Evolutionary conservation across 2,329 filamentous ascomycete species (phyloP).

Genomic region (Fusarium cyanostomum): DNA sequence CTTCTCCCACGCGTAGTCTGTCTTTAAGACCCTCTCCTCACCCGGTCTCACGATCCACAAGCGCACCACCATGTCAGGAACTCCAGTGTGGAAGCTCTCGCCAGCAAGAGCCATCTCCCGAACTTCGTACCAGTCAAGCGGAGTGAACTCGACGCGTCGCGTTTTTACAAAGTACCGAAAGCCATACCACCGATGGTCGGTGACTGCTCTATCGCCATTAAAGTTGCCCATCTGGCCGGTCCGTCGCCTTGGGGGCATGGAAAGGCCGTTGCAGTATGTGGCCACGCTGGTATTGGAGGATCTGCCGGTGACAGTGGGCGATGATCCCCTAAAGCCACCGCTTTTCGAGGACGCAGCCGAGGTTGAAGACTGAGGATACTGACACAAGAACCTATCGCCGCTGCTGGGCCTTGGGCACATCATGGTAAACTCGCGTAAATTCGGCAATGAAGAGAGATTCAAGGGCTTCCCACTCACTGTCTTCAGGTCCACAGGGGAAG

Average conservation of each 20-base stretch:
- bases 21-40: neutral
- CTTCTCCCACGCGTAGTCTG: conserved; percentile 18
- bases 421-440: conserved; percentile 26
- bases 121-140: conserved; percentile 11
- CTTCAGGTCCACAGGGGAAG: neutral
- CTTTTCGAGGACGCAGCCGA: no score
- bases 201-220: neutral
- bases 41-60: conserved; percentile 25
- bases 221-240: no score
- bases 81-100: neutral
- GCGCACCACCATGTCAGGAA: conserved; percentile 7
- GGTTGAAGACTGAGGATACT: neutral
- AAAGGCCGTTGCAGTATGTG: no score
- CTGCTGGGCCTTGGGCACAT: neutral
- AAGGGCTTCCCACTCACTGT: neutral
- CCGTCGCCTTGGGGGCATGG: no score
- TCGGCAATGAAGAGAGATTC: neutral
- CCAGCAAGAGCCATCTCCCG: neutral
- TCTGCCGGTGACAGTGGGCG: no score
- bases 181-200: conserved; percentile 22
- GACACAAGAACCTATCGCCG: no score
- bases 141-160: conserved; percentile 12
- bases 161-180: conserved; percentile 25
- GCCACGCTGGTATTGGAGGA: no score
- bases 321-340: no score